These are phyloP conservation scores for Podila clonocystis DNA, from an alignment of 192 early-diverging fungal genomes.

Conservation along the genomic window DNA sequence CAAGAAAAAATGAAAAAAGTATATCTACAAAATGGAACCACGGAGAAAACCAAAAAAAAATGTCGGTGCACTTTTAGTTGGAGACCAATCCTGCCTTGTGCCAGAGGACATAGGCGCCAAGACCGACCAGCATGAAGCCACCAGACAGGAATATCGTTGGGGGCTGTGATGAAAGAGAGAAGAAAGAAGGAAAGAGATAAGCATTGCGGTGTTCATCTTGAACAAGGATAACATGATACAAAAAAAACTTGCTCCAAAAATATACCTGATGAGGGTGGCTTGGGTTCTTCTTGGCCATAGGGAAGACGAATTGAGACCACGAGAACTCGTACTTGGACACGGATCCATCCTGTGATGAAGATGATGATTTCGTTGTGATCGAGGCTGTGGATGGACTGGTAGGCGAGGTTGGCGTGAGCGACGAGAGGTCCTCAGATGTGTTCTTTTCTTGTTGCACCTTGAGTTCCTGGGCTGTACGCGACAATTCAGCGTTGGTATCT, in stretches of 20 bases:
- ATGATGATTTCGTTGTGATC: slow-evolving; percentile 2
- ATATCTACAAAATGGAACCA: no score
- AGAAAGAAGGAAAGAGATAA: background rate
- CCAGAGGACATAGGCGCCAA: slow-evolving; percentile 36
- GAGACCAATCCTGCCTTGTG: slow-evolving; percentile 13
- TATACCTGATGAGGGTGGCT: slow-evolving; percentile 24
- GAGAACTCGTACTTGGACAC: slow-evolving; percentile 21
- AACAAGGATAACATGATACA: background rate
- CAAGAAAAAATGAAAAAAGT: no score
- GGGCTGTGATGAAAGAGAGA: background rate
- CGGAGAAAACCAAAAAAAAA: no score
- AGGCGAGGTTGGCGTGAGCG: slow-evolving; percentile 1
- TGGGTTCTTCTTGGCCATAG: slow-evolving; percentile 20
- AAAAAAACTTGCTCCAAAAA: background rate
- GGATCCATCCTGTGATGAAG: background rate
- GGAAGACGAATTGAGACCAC: slow-evolving; percentile 45
- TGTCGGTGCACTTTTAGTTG: background rate
- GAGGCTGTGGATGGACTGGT: background rate
- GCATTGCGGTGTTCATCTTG: no score
- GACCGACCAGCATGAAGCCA: slow-evolving; percentile 39
- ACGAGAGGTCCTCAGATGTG: background rate
- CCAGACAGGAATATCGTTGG: slow-evolving; percentile 33
- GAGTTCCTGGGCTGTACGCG: background rate
- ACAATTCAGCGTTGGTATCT: slow-evolving; percentile 14
- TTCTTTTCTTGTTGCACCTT: background rate